Base-by-base conservation (phyloP, 106 monocot genomes). In the Amphibolis antarctica region DNA sequence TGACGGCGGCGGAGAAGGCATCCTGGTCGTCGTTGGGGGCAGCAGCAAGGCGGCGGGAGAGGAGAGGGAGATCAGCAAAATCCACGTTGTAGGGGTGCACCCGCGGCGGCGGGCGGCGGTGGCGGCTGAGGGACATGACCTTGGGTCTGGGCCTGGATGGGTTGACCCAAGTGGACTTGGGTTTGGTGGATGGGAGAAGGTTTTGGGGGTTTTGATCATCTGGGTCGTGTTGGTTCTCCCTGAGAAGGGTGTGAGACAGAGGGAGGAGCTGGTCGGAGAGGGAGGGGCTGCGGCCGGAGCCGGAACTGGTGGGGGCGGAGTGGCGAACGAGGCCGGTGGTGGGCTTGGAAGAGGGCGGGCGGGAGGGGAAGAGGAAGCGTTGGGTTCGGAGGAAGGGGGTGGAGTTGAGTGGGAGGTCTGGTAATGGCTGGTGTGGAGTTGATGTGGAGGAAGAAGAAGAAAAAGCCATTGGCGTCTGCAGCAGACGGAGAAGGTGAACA, bases 101-200 rank as follows among this genome's bases (percentile, higher is more conserved):
- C n/a, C n/a, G n/a, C 66, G 62, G 68, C 20, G 66, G 26, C 28
- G 48, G 51, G 63, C 73, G 78, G 27, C 66, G 46, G 6, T 86
- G 90, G 76, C 86, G 90, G 42, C 28, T 63, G 56, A 78, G 81
- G 63, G 90, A 78, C 81, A 88, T 82, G 60, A 86, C 73, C 44
- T 60, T 25, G 44, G 83, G 88, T 25, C 78, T 76, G 78, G 85
- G 83, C 29, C 68, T 78, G 69, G 93, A 79, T 27, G 93, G 93
- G 69, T 93, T 93, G 66, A 85, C 71, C 93, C 93, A 93, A 27
- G 75, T 93, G 47, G 93, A 72, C 50, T 80, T 80, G n/a, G 84
- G 79, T 1, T 60, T 70, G 24, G 22, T 58, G 59, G 76, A 60
- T 1, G 52, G 61, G 21, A 14, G 67, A 26, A 44, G 54, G 4